phyloP scores from a whole-genome alignment of 164 flowering plant species.

The Berberis thunbergii region DNA sequence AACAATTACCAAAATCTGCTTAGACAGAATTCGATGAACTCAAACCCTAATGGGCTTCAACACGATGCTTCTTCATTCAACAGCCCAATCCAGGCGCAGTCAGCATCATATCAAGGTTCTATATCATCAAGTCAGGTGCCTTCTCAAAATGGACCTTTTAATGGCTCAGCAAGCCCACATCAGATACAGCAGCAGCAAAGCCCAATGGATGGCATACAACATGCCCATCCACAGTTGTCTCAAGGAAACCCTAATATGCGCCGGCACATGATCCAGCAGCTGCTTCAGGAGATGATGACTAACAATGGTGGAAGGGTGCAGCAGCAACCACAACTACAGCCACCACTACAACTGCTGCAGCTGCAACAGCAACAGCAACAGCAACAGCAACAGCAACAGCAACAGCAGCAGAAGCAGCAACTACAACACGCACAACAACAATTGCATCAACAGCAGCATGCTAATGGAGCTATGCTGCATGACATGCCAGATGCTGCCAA shows the following conservation, averaged over 20 bases:
- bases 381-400: no score
- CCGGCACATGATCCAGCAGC: conserved; percentile 75
- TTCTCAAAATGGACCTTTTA: conserved; percentile 30
- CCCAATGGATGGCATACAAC: conserved; percentile 23
- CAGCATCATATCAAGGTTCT: conserved; percentile 43
- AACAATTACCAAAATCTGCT: conserved; percentile 65
- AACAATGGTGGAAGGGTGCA: conserved; percentile 24
- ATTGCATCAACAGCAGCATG: no score
- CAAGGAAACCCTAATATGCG: conserved; percentile 49
- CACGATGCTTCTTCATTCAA: conserved; percentile 49
- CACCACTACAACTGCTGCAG: no score
- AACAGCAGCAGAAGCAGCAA: no score
- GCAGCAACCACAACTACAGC: conserved; percentile 14
- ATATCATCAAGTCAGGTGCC: conserved; percentile 30
- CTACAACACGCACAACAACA: no score
- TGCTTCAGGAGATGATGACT: conserved; percentile 61
- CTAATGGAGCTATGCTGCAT: background rate
- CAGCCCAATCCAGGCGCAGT: conserved; percentile 35
- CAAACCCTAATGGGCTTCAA: conserved; percentile 35
- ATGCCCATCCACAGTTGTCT: conserved; percentile 26
- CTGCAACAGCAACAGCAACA: no score
- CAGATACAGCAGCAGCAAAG: conserved; percentile 21
- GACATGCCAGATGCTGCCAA: conserved; percentile 8
- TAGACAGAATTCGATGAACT: conserved; percentile 62
- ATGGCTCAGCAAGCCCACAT: conserved; percentile 40